Base-by-base conservation (phyloP, 1,284 basidiomycete species). In the Pseudozyma pruni region DNA sequence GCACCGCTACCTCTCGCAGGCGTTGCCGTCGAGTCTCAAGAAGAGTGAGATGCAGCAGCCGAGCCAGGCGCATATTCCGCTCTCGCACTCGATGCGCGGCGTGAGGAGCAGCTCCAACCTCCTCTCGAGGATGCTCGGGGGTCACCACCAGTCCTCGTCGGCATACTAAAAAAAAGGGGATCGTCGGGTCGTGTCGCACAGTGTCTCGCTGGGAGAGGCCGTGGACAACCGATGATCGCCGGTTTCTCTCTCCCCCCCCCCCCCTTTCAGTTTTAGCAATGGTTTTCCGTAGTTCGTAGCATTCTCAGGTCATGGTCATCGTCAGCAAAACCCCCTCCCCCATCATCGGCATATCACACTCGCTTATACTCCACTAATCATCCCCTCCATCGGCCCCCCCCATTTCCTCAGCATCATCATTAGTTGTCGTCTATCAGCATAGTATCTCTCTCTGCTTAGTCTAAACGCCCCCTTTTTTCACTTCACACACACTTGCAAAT, bases 1-100 rank as follows among this genome's bases (percentile, higher is more conserved):
- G 72, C 76, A 78, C 42, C 70, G 76, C 38, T 78, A 72, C 60
- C 55, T 76, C 17, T 61, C 70, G 20, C 74, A 58, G 22, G 74
- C 76, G 17, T 40, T 78, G 41, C 72, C 77, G n/a, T 60, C 72
- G 31, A 64, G 74, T 41, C 45, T 79, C 35, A 64, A 66, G 53
- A 79, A 78, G 67, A 72, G 75, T 37, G 61, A 75, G 22, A 59
- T 70, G 59, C 76, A 71, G 23, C 63, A 72, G 45, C 73, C 68
- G 22, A 53, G 62, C 37, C 72, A 72, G 57, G 70, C 49, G 4
- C 71, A 70, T 38, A 48, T 60, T 11, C 59, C 67, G 17, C 33
- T 38, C 19, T 60, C 67, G 9, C 60, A 63, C 34, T 67, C 67
- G 34, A 66, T 77, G 67, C 68, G 74, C n/a, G 69, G 63, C 38